Base-by-base conservation (phyloP, 2,329 filamentous ascomycete species). In the Aspergillus aculeatus region DNA sequence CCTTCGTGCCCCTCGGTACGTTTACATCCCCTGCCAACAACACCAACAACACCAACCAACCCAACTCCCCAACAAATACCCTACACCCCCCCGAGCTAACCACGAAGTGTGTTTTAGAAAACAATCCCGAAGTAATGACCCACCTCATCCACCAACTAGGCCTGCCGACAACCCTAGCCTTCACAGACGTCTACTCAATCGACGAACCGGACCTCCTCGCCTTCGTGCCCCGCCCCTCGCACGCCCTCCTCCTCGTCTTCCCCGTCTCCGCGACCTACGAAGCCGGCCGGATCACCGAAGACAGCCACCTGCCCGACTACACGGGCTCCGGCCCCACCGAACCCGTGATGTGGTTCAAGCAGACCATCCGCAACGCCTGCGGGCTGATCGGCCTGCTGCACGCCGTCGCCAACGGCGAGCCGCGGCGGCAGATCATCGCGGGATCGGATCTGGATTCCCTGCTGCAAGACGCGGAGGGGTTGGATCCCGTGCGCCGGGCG, bases 301-400 rank as follows among this genome's bases (percentile, higher is more conserved):
- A 97, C 77, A 79, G 80, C 54, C 73, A 82, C 23, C 79, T 80
- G 47, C 66, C 79, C 2, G 84, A 87, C 44, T 96, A 96, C 79
- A 73, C 75, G 0, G 89, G 89, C 48, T 82, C 81, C 19, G 92
- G 92, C 1, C 77, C 83, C 0, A 71, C 70, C 0, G 91, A 97
- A 71, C 88, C 91, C 5, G 91, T 97, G 0, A 71, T 96, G 7
- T 99, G 94, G 95, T 98, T 93, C 83, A 90, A 86, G 68, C 94
- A 98, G 80, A 98, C 93, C 0, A 97, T 98, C 69, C 85, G 90
- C 62, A 96, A 98, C 73, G 92, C 94, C 0, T 98, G 94, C 75
- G 94, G 94, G 0, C 79, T 96, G 49, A 96, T 97, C 80, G 95
- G 90, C 0, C 77, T 98, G 29, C 75, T 98, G 50, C 95, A 98